Evolutionary conservation across 768 basidiomycete genomes (phyloP).

Genomic region (Lepiota venenata): DNA sequence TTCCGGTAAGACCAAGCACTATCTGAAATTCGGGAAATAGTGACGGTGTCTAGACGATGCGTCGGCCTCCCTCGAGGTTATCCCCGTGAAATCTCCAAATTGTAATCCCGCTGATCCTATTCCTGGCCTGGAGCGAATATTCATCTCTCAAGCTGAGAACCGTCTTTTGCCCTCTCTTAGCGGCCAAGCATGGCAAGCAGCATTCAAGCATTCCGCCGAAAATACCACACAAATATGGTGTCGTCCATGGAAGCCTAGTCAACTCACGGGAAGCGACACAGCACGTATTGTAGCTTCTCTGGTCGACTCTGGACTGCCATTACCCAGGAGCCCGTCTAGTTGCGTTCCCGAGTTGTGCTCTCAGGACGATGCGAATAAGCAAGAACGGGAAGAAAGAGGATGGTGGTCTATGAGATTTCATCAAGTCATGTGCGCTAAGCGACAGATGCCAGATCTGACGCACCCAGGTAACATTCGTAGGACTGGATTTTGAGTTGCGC

Average conservation of each 20-base stretch:
- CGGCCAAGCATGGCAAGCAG: slow-evolving; percentile 40
- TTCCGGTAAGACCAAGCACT: not conserved
- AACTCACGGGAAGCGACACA: slow-evolving; percentile 22
- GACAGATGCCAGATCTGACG: not conserved
- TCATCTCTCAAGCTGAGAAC: not conserved
- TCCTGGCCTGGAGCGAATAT: not conserved
- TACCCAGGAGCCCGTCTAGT: slow-evolving; percentile 74
- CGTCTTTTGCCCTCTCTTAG: not conserved
- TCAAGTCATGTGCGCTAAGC: slow-evolving; percentile 40
- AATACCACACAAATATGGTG: slow-evolving; percentile 3
- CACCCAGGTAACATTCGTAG: no score
- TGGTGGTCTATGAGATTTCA: slow-evolving; percentile 75
- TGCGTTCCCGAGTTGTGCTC: slow-evolving; percentile 33
- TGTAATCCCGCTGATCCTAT: not conserved
- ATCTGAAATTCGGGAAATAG: not conserved
- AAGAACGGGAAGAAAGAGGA: slow-evolving; percentile 65
- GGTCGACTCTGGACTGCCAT: slow-evolving; percentile 43
- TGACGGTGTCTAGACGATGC: not conserved
- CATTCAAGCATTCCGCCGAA: slow-evolving; percentile 47
- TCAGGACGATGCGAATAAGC: slow-evolving; percentile 20
- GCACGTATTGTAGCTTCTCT: slow-evolving; percentile 33
- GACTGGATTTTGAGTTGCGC: no score
- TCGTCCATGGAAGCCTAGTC: slow-evolving; percentile 15
- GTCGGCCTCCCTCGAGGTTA: not conserved
- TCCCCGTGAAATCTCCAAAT: not conserved